Evolutionary conservation across 139 green algal species (phyloP).

Genomic region (Tetradesmus obliquus): DNA sequence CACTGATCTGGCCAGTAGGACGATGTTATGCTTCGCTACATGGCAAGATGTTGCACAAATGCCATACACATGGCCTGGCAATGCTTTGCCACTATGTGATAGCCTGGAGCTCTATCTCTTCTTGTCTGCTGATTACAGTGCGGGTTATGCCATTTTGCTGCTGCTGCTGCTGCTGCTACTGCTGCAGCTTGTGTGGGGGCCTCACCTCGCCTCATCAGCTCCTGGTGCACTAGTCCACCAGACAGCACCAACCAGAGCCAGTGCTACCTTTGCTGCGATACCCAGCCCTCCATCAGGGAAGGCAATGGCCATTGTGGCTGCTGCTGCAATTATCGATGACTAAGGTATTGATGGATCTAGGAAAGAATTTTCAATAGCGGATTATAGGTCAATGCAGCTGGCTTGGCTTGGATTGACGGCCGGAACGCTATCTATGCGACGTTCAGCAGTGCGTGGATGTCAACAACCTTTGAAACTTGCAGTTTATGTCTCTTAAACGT

Average conservation of each 20-base stretch:
- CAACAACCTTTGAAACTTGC: neutral
- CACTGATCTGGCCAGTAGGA: no score
- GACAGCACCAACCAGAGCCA: constrained; percentile 39
- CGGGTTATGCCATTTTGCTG: neutral
- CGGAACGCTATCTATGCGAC: neutral
- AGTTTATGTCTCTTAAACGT: no score
- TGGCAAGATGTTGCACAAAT: no score
- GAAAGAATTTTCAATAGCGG: neutral
- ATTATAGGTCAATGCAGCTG: neutral
- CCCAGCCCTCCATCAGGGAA: constrained; percentile 27
- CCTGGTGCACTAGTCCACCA: constrained; percentile 67
- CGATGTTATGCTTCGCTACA: no score
- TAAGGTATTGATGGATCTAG: neutral
- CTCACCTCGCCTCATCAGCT: constrained; percentile 63
- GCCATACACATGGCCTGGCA: no score
- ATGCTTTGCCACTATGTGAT: no score
- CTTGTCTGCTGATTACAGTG: neutral
- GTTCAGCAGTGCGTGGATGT: neutral
- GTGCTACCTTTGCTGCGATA: constrained; percentile 54
- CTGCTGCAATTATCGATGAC: neutral
- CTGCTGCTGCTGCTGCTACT: constrained; percentile 13
- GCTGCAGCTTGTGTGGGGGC: neutral
- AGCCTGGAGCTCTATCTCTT: no score
- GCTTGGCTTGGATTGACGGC: neutral
- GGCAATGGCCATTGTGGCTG: neutral